Conservation (phyloP, 2,329 filamentous ascomycete genomes). For the Stenocarpella maydis region DNA sequence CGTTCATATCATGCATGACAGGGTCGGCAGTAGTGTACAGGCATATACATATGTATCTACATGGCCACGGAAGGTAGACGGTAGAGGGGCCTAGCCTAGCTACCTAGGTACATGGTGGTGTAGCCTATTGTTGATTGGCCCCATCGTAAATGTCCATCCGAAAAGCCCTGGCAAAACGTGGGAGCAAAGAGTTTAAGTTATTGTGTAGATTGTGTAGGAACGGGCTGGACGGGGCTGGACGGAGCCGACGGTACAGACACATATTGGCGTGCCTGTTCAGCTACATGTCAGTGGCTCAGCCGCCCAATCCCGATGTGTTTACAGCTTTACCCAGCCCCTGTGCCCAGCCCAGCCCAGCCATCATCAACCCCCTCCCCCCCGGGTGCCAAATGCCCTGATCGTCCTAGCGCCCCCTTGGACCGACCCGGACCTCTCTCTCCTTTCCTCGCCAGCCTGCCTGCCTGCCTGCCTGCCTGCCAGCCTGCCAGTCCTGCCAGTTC, state of each 20-base stretch:
- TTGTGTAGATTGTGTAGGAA: too few species aligned
- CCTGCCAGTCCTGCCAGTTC: neutral
- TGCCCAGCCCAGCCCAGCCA: constrained; percentile 9
- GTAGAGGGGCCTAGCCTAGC: too few species aligned
- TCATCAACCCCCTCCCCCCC: too few species aligned
- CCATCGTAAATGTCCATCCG: neutral
- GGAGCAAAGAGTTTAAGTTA: constrained; percentile 12
- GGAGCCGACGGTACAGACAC: neutral
- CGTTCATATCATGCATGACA: neutral
- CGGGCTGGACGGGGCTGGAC: neutral
- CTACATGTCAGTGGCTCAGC: constrained; percentile 27
- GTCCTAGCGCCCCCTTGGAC: constrained; percentile 22
- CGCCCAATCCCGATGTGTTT: constrained; percentile 1
- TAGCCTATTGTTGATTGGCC: neutral
- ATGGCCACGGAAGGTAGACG: too few species aligned
- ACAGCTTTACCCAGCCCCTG: neutral
- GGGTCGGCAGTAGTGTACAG: too few species aligned
- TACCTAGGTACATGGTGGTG: too few species aligned
- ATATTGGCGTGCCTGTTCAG: neutral
- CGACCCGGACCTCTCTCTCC: neutral
- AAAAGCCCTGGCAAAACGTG: constrained; percentile 25
- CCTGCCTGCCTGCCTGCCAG: neutral
- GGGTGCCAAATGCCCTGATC: constrained; percentile 15
- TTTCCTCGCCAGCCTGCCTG: neutral
- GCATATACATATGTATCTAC: too few species aligned